Conservation (phyloP, 1,139 yeast genomes). For the Suhomyces bribrorum region DNA sequence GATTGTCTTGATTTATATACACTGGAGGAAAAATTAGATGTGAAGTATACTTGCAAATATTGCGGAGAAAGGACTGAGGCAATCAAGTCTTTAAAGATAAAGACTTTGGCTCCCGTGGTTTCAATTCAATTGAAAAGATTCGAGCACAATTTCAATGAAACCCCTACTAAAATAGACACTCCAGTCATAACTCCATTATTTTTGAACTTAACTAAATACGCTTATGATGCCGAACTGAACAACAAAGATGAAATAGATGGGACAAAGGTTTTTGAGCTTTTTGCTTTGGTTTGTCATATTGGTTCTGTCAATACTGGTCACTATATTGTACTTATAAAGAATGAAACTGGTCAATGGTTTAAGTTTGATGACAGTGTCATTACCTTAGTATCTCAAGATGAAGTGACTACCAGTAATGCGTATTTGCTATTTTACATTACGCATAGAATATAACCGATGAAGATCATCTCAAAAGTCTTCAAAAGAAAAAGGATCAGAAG, state of each 20-base stretch:
- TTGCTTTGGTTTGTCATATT: slow-evolving; percentile 83
- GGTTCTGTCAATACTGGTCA: slow-evolving; percentile 97
- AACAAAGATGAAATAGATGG: slow-evolving; percentile 21
- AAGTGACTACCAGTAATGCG: slow-evolving; percentile 70
- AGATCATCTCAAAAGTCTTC: background rate
- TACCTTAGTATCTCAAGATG: slow-evolving; percentile 61
- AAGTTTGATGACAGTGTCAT: slow-evolving; percentile 89
- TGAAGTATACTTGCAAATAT: slow-evolving; percentile 64
- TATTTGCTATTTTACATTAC: slow-evolving; percentile 78
- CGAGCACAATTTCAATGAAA: slow-evolving; percentile 63
- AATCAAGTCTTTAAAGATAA: slow-evolving; percentile 65
- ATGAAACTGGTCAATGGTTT: slow-evolving; percentile 76
- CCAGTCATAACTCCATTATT: slow-evolving; percentile 72
- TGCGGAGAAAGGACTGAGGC: slow-evolving; percentile 69
- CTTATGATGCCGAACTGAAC: slow-evolving; percentile 33
- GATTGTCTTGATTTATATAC: slow-evolving; percentile 80
- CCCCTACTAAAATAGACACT: slow-evolving; percentile 73
- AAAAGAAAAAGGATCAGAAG: background rate
- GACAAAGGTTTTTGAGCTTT: slow-evolving; percentile 66
- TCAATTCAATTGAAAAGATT: slow-evolving; percentile 86
- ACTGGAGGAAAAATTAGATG: slow-evolving; percentile 71
- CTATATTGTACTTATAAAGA: slow-evolving; percentile 78
- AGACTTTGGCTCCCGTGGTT: slow-evolving; percentile 72
- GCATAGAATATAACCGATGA: slow-evolving; percentile 34
- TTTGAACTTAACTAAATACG: slow-evolving; percentile 68